Percentiles rank a stretch among this genome's conserved stretches.
These are phyloP conservation scores for Rubus parviflorus DNA, from an alignment of 306 rosid species.

Conservation along the genomic window DNA sequence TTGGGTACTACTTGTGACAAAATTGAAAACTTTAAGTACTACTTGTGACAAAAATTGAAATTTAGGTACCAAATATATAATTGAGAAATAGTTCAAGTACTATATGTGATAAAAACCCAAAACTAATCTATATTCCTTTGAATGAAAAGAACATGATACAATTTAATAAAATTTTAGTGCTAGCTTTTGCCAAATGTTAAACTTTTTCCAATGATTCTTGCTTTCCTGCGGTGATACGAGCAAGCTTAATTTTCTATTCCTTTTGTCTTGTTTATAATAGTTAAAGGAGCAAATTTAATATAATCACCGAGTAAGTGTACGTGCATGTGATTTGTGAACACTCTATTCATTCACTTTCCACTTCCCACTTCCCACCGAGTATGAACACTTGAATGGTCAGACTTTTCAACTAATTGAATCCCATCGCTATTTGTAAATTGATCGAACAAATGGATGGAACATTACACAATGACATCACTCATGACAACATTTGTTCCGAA, in stretches of 20 bases:
- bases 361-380: neutral
- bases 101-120: too few species aligned
- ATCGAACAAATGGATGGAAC: neutral
- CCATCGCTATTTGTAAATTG: neutral
- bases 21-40: too few species aligned
- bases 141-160: neutral
- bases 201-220: neutral
- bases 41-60: too few species aligned
- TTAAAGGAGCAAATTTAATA: neutral
- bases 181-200: neutral
- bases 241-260: neutral
- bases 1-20: too few species aligned
- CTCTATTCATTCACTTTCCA: neutral
- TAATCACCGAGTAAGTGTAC: neutral
- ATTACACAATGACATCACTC: slow-evolving; percentile 4
- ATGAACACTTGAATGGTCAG: neutral
- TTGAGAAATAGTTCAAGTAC: too few species aligned
- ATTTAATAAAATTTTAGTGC: too few species aligned
- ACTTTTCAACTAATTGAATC: too few species aligned
- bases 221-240: neutral
- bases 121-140: too few species aligned
- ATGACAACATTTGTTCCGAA: neutral
- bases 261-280: neutral
- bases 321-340: neutral
- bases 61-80: too few species aligned